Percentiles rank a stretch among this genome's conserved stretches.
These are phyloP conservation scores for Ceratocystis eucalypticola DNA, from an alignment of 2,329 filamentous ascomycete species.

Conservation along the genomic window DNA sequence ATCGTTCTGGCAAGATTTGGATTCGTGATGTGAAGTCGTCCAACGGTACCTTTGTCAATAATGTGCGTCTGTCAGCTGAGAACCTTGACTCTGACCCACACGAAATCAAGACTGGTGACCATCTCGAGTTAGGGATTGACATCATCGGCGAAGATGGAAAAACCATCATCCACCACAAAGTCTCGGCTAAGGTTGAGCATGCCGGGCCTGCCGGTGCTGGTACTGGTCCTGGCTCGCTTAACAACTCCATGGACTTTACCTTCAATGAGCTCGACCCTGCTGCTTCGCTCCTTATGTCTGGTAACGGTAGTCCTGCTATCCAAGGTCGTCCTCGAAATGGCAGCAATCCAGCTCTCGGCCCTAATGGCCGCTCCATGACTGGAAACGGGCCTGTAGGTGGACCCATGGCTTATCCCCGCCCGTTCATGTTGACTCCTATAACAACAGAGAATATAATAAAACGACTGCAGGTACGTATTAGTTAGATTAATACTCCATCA, in stretches of 20 bases:
- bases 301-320: conserved; percentile 42
- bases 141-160: conserved; percentile 98
- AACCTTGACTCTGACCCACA: conserved; percentile 94
- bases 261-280: conserved; percentile 84
- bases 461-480: conserved; percentile 55
- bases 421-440: conserved; percentile 76
- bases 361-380: conserved; percentile 45
- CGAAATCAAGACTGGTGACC: conserved; percentile 80
- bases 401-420: conserved; percentile 54
- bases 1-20: conserved; percentile 72
- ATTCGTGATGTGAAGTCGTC: conserved; percentile 97
- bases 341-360: conserved; percentile 50
- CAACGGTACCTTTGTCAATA: conserved; percentile 97
- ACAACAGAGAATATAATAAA: conserved; percentile 94
- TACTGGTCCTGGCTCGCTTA: conserved; percentile 24
- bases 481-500: too few relatives aligned
- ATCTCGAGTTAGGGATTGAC: conserved; percentile 89
- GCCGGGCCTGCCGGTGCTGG: conserved; percentile 67
- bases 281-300: conserved; percentile 58
- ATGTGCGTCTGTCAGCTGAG: conserved; percentile 74
- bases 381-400: conserved; percentile 39
- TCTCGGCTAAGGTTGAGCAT: conserved; percentile 91
- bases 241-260: conserved; percentile 72
- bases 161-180: conserved; percentile 96
- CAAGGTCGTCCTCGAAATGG: conserved; percentile 57